Evolutionary conservation across 2,329 filamentous ascomycete genomes (phyloP).

Genomic region (Whalleya microplaca): DNA sequence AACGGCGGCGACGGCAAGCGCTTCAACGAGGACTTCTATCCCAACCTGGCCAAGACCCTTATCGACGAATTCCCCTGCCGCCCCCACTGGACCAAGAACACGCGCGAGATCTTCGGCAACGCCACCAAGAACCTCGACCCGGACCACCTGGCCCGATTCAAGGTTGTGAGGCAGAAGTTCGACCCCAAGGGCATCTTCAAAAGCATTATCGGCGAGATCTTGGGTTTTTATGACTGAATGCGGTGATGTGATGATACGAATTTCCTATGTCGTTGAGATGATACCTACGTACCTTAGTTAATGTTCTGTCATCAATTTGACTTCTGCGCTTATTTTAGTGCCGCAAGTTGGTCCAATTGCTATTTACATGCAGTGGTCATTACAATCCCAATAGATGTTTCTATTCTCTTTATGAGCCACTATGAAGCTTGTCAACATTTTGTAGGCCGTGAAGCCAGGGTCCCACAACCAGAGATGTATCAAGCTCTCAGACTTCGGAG

Average conservation of each 20-base stretch:
- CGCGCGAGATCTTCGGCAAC: slow-evolving; percentile 49
- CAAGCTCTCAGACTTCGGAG: too few relatives aligned
- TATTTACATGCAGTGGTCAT: too few relatives aligned
- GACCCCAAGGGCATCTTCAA: slow-evolving; percentile 52
- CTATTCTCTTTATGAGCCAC: too few relatives aligned
- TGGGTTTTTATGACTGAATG: slow-evolving; percentile 46
- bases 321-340: too few relatives aligned
- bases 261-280: too few relatives aligned
- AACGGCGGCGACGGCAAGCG: slow-evolving; percentile 48
- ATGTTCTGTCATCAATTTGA: too few relatives aligned
- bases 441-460: too few relatives aligned
- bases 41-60: slow-evolving; percentile 49
- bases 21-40: slow-evolving; percentile 56
- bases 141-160: slow-evolving; percentile 50
- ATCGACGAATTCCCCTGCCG: slow-evolving; percentile 55
- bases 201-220: slow-evolving; percentile 52
- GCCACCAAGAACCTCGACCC: slow-evolving; percentile 52
- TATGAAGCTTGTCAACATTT: too few relatives aligned
- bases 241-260: background rate
- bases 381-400: too few relatives aligned
- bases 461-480: too few relatives aligned
- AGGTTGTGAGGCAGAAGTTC: slow-evolving; percentile 50
- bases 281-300: too few relatives aligned
- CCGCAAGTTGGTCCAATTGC: too few relatives aligned
- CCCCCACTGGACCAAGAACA: slow-evolving; percentile 60